These are phyloP conservation scores for Calonectria ilicicola DNA, from an alignment of 2,329 filamentous ascomycete genomes.

Conservation along the genomic window DNA sequence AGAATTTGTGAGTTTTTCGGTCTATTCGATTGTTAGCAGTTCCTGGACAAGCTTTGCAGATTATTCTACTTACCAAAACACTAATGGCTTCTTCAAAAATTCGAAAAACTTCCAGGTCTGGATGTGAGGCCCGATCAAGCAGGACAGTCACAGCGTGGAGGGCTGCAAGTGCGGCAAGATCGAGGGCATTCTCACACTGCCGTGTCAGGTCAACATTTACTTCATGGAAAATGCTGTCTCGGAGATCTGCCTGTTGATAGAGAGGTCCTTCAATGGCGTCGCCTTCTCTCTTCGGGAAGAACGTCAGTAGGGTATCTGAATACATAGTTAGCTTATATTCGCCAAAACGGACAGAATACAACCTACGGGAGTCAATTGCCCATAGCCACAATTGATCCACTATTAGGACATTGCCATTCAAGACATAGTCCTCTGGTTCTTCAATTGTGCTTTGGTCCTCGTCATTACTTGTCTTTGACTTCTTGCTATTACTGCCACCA, in stretches of 20 bases:
- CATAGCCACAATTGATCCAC: slow-evolving; percentile 75
- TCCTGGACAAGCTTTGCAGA: accelerated
- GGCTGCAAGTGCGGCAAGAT: slow-evolving; percentile 72
- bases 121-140: slow-evolving; percentile 69
- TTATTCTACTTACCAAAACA: slow-evolving; percentile 59
- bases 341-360: accelerated
- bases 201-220: slow-evolving; percentile 73
- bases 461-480: slow-evolving; percentile 44
- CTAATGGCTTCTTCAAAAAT: slow-evolving; percentile 77
- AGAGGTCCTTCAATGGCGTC: slow-evolving; percentile 65
- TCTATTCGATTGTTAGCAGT: slow-evolving; percentile 51
- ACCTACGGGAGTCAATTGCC: slow-evolving; percentile 65
- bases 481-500: slow-evolving; percentile 40
- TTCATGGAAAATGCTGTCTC: slow-evolving; percentile 74
- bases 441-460: slow-evolving; percentile 46
- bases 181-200: slow-evolving; percentile 70
- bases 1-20: slow-evolving; percentile 71
- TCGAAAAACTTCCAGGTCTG: slow-evolving; percentile 72
- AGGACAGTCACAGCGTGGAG: slow-evolving; percentile 73
- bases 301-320: slow-evolving; percentile 63
- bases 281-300: slow-evolving; percentile 67
- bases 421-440: slow-evolving; percentile 50
- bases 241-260: slow-evolving; percentile 70
- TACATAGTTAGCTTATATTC: background rate
- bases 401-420: slow-evolving; percentile 72